Evolutionary conservation across 1,284 basidiomycete species (phyloP), one percentile per base, ranked within the genome.

Genomic region (Vanrija sp.): DNA sequence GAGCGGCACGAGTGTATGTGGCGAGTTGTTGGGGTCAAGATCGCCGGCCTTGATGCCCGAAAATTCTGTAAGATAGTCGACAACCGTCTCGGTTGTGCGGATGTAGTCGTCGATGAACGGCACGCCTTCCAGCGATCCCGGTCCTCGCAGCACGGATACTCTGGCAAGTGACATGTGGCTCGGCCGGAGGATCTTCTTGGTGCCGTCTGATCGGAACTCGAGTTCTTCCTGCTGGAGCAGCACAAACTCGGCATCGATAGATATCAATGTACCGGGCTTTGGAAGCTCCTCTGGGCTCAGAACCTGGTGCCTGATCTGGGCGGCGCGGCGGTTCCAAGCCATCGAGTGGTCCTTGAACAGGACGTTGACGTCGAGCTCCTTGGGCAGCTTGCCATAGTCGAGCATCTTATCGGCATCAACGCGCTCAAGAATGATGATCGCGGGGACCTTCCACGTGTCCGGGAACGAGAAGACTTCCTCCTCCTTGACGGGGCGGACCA

Each of bases 41-140:
- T 98, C 95, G 15, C 95, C 95, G 54, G 83, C 92, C 78, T 86
- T 85, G 56, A 98, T 96, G 0, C 96, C 96, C 15, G 93, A 97
- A 68, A 87, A 98, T 71, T 98, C 93, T 0, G 95, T 98, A 57
- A 98, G 77, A 71, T 98, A 98, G 75, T 98, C 93, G 12, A 97
- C 90, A 44, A 99, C 89, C 3, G 84, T 82, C 70, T 97, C 96
- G 62, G 87, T 94, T 1, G 93, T 97, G 66, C 92, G 87, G 47
- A 98, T 98, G 67, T 98, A 90, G 68, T 98, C 96, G 65, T 98
- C 96, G 65, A 99, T 97, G 76, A 98, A 97, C 0, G 95, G 92
- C 15, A 87, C 74, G 7, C 88, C 89, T 65, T 88, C 84, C 60
- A 84, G 83, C 0, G 79, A 77, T 0, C 89, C 92, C 62, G 89